Conservation (phyloP, 768 basidiomycete genomes). For the Russula brevipes region DNA sequence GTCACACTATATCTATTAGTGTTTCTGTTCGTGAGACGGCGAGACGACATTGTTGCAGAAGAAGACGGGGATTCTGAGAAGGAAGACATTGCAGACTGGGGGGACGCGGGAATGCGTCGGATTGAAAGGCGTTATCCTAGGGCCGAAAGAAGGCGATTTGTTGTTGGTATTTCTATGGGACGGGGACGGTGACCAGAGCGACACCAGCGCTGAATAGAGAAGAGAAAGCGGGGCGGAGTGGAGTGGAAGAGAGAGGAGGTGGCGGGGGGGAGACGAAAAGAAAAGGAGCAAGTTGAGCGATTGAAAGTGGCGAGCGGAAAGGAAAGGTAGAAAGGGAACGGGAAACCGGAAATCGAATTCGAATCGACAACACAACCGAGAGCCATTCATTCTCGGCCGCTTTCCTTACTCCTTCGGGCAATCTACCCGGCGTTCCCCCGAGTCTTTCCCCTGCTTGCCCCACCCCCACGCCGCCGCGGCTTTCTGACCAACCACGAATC, state of each 20-base stretch:
- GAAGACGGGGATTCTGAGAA: conserved; percentile 58
- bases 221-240: conserved; percentile 30
- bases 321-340: too few relatives aligned
- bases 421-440: too few relatives aligned
- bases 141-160: conserved; percentile 3
- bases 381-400: too few relatives aligned
- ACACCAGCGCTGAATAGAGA: conserved; percentile 30
- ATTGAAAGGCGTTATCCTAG: conserved; percentile 18
- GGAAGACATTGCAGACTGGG: conserved; percentile 42
- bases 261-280: conserved; percentile 13
- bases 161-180: conserved; percentile 9
- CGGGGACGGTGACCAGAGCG: conserved; percentile 17
- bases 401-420: too few relatives aligned
- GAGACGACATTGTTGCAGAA: conserved; percentile 59
- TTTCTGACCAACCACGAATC: too few relatives aligned
- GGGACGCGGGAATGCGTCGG: conserved; percentile 5
- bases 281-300: background rate
- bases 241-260: conserved; percentile 21
- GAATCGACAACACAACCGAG: too few relatives aligned
- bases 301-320: background rate
- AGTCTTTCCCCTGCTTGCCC: too few relatives aligned
- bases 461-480: too few relatives aligned
- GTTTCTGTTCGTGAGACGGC: conserved; percentile 84
- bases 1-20: conserved; percentile 96
- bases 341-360: too few relatives aligned